Conservation (phyloP, 768 basidiomycete genomes). For the Antrodiella citrinella region DNA sequence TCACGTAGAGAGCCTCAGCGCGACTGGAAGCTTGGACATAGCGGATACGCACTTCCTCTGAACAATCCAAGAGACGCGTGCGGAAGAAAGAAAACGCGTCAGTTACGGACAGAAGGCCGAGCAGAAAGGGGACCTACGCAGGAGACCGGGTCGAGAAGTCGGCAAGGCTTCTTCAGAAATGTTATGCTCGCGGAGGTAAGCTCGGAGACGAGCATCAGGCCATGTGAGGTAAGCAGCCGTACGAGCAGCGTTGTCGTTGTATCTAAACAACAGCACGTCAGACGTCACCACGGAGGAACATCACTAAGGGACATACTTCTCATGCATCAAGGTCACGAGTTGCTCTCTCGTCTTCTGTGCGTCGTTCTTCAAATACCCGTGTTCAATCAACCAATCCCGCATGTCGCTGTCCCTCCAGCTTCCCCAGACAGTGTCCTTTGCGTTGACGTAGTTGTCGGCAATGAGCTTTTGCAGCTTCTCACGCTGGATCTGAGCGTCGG, state of each 20-base stretch:
- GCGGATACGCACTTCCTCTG: conserved; percentile 72
- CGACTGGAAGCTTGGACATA: conserved; percentile 61
- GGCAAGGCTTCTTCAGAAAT: conserved; percentile 64
- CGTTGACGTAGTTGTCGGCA: conserved; percentile 58
- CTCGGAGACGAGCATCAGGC: conserved; percentile 90
- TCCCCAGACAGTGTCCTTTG: conserved; percentile 49
- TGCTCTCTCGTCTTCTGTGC: conserved; percentile 64
- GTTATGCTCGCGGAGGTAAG: conserved; percentile 75
- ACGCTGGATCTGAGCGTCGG: conserved; percentile 49
- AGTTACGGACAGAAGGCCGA: background rate
- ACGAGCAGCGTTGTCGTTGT: conserved; percentile 36
- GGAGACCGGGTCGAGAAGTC: conserved; percentile 60
- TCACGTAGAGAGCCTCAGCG: conserved; percentile 48
- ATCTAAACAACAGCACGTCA: conserved; percentile 31
- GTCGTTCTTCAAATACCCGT: conserved; percentile 54
- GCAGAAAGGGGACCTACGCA: conserved; percentile 41
- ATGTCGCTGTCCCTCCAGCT: conserved; percentile 74
- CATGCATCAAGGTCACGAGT: conserved; percentile 61
- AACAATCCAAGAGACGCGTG: background rate
- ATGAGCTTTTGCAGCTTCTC: conserved; percentile 72
- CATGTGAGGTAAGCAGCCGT: conserved; percentile 71
- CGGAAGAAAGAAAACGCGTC: background rate
- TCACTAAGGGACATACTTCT: conserved; percentile 42
- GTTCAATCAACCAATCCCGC: conserved; percentile 64
- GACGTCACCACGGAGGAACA: background rate